phyloP scores from a whole-genome alignment of 2,329 filamentous ascomycete species.

The Monilinia aucupariae region DNA sequence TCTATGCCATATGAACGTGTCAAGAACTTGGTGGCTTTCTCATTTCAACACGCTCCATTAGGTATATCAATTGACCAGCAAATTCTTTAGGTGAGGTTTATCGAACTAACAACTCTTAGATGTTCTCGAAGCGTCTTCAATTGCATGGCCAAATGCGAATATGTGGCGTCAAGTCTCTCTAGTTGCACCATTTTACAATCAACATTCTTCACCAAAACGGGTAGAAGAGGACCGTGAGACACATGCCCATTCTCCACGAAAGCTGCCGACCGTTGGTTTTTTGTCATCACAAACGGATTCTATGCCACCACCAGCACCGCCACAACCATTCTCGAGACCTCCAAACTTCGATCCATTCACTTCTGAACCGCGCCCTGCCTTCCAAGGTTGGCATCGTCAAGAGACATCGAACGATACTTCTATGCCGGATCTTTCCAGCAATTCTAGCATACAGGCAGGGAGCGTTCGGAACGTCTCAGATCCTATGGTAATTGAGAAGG shows the following conservation, averaged over 20 bases:
- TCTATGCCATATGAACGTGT: constrained; percentile 56
- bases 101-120: constrained; percentile 42
- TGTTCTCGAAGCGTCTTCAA: constrained; percentile 64
- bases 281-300: neutral
- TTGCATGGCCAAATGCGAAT: constrained; percentile 71
- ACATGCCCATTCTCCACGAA: constrained; percentile 58
- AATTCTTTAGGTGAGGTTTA: neutral
- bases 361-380: constrained; percentile 30
- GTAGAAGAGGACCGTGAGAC: constrained; percentile 45
- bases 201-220: constrained; percentile 35
- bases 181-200: constrained; percentile 33
- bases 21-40: constrained; percentile 70
- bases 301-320: constrained; percentile 21
- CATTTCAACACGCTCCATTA: constrained; percentile 78
- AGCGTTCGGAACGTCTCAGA: constrained; percentile 35
- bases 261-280: constrained; percentile 25
- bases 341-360: constrained; percentile 39
- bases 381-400: constrained; percentile 35
- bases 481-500: constrained; percentile 27
- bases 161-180: constrained; percentile 57
- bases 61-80: constrained; percentile 44
- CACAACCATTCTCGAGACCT: constrained; percentile 30
- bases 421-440: constrained; percentile 43
- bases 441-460: constrained; percentile 30
- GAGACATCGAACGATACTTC: constrained; percentile 40